Base-by-base conservation (phyloP, 306 rosid species). In the Prunus padus region DNA sequence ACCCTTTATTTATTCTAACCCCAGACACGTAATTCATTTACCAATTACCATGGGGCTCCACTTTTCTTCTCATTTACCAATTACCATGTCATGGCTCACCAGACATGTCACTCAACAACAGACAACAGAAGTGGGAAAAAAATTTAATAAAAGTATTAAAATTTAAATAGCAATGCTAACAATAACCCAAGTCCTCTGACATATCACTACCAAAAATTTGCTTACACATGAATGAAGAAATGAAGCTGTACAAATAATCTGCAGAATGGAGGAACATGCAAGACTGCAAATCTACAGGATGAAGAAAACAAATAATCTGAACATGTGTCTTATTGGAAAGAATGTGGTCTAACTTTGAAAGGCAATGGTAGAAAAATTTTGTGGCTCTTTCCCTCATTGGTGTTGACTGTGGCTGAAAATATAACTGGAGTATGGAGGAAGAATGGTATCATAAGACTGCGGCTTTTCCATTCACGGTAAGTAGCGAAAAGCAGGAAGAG, bases 151-250 rank as follows among this genome's bases (percentile, higher is more conserved):
- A 4, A 11, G 15, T n/a, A 60, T 8, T 1, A 30, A 72, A 76
- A 65, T 72, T 67, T 62, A 46, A 78, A 69, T 37, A 69, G 80
- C 85, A 89, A 79, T 70, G 79, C 81, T 64, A 79, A 81, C 65
- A 69, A 81, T 64, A 74, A 57, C 65, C 83, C 79, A 72, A 84
- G 86, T 83, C 75, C 86, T 75, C 79, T 75, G 79, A 73, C 65
- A 77, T 72, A 82, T 71, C 84, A 79, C 97, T 90, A 87, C 91
- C 97, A 78, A 95, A 92, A 92, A 89, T 92, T 92, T 92, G 92
- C 89, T 89, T 92, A 85, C 93, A 90, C 91, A 82, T 90, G 97
- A 95, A 92, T 89, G 90, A 95, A 92, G 92, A 92, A 86, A 83
- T 92, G 91, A 83, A 87, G 86, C 99, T 95, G 99, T 95, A 92